Base-by-base conservation (phyloP, 2,329 filamentous ascomycete species). In the Ascochyta rabiei region DNA sequence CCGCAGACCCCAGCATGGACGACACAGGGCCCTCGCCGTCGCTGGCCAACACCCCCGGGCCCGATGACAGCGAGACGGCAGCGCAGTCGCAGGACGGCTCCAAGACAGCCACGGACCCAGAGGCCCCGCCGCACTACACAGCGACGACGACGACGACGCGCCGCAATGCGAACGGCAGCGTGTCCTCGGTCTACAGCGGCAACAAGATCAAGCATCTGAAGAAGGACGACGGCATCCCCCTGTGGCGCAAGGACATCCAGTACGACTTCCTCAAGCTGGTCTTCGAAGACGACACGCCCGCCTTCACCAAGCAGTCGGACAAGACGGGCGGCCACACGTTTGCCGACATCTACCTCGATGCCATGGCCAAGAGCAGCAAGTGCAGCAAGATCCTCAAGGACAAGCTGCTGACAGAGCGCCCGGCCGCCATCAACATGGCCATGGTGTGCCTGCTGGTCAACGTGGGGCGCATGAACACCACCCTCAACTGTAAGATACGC, bases 401-500 rank as follows among this genome's bases (percentile, higher is more conserved):
- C 77, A 98, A 99, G 80, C 83, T 99, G 61, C 83, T 96, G 69
- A 95, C 89, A 64, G 95, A 99, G 74, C 88, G 91, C 69, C 88
- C 91, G 61, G 93, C 93, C 19, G 95, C 93, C 31, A 92, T 96
- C 75, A 93, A 91, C 70, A 99, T 99, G 95, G 95, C 95, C 48
- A 99, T 99, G 95, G 93, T 99, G 55, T 99, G 95, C 76, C 80
- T 99, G 62, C 80, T 99, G 67, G 95, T 99, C 74, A 99, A 99
- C 71, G 90, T 99, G 61, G 95, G 95, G 54, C 85, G 95, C 60
- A 99, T 99, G 95, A 99, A 99, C 76, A 99, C 95, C 1, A 99
- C 95, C 0, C 81, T 99, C 42, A 99, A 99, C 72, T 98, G 93
- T 96, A 80, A 72, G 86, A 75, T 8, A 41, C 34, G 16, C 16